Conservation (phyloP, 305 asterid genomes). For the Fraxinus velutina region DNA sequence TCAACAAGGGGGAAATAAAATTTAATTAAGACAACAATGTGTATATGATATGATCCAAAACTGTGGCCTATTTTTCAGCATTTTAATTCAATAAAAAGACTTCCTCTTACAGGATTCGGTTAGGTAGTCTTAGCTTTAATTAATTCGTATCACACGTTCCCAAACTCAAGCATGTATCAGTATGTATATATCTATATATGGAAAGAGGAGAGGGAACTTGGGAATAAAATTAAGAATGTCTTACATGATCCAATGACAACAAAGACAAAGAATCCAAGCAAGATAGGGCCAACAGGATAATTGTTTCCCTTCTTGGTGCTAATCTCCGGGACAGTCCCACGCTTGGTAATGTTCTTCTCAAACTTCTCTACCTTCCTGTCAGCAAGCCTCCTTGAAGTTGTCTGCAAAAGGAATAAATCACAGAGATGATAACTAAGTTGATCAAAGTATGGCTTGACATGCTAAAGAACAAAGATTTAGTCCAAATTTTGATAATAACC, state of each 20-base stretch:
- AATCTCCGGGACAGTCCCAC: slow-evolving; percentile 70
- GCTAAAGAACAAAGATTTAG: not conserved
- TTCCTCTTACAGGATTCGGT: no score
- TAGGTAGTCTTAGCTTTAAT: no score
- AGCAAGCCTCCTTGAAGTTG: slow-evolving; percentile 84
- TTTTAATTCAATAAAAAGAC: no score
- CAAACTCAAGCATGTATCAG: no score
- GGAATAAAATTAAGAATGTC: not conserved
- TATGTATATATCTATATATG: no score
- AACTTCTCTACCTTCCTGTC: slow-evolving; percentile 79
- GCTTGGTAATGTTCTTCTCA: slow-evolving; percentile 75
- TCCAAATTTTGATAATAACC: not conserved
- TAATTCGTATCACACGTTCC: no score
- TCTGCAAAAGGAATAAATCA: slow-evolving; percentile 32
- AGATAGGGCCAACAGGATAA: slow-evolving; percentile 76
- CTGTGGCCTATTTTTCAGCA: no score
- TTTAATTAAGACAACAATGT: not conserved
- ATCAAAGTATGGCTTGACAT: not conserved
- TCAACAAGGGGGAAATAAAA: not conserved
- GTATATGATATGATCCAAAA: not conserved
- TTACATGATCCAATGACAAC: slow-evolving; percentile 94
- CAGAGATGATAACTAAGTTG: not conserved
- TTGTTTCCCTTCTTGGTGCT: slow-evolving; percentile 67
- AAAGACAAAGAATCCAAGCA: slow-evolving; percentile 80
- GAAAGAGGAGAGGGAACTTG: not conserved